Percentiles rank a stretch among this genome's conserved stretches.
phyloP scores from a whole-genome alignment of 805 yeast species.

The Hanseniaspora taiwanica region DNA sequence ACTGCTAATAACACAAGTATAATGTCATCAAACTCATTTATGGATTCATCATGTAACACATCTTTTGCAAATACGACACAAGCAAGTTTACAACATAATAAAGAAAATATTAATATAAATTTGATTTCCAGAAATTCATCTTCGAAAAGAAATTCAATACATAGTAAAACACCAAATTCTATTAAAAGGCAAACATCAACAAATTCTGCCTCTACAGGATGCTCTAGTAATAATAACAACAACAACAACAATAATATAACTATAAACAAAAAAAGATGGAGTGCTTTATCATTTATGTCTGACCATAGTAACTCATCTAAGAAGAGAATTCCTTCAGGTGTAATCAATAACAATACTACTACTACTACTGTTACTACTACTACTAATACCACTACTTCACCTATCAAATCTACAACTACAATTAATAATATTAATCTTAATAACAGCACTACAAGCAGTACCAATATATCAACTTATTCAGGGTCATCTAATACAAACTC shows the following conservation, averaged over 20 bases:
- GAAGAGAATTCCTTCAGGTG: background rate
- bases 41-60: background rate
- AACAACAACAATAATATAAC: no score
- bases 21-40: background rate
- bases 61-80: background rate
- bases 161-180: background rate
- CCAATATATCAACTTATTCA: background rate
- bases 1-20: background rate
- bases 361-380: constrained; percentile 1
- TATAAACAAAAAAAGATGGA: constrained; percentile 20
- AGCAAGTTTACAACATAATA: background rate
- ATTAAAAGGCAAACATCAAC: background rate
- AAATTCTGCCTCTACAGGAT: background rate
- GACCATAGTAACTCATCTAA: background rate
- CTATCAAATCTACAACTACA: background rate
- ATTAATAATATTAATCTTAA: background rate
- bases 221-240: no score
- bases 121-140: background rate
- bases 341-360: background rate
- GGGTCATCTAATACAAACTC: background rate
- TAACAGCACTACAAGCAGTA: background rate
- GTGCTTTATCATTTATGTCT: constrained; percentile 14
- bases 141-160: background rate
- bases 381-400: background rate
- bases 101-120: background rate